Percentiles rank a stretch among this genome's conserved stretches.
These are phyloP conservation scores for Capsaspora owczarzaki DNA, from an alignment of 78 protist genomes.

Conservation along the genomic window DNA sequence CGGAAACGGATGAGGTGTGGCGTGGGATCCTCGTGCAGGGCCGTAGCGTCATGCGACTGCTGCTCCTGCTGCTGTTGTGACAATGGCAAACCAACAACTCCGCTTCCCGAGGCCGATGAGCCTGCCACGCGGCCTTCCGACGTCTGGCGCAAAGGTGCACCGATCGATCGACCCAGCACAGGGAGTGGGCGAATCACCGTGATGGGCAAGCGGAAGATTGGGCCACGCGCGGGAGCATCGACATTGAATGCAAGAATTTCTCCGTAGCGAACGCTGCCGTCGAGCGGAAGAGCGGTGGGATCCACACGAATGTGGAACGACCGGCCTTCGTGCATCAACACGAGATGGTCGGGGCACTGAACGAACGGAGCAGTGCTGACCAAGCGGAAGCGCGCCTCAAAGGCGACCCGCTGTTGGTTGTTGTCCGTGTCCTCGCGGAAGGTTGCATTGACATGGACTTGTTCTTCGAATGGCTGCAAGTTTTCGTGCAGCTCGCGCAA, in stretches of 20 bases:
- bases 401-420: too few species aligned
- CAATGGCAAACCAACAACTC: neutral
- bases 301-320: neutral
- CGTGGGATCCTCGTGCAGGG: too few species aligned
- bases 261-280: neutral
- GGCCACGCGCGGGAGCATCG: neutral
- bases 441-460: neutral
- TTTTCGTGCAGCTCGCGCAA: neutral
- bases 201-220: neutral
- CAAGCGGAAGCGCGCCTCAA: neutral
- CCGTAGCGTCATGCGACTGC: too few species aligned
- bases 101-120: too few species aligned
- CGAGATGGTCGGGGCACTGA: neutral
- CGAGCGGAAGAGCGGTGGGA: neutral
- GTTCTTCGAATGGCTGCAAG: neutral
- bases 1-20: too few species aligned
- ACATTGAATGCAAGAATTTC: neutral
- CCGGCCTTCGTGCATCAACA: neutral
- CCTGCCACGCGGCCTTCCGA: too few species aligned
- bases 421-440: neutral
- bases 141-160: too few species aligned
- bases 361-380: neutral
- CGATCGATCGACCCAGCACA: too few species aligned
- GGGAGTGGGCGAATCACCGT: neutral
- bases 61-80: too few species aligned